Base-by-base conservation (phyloP, 805 yeast genomes). In the Candida parachauliodes region DNA sequence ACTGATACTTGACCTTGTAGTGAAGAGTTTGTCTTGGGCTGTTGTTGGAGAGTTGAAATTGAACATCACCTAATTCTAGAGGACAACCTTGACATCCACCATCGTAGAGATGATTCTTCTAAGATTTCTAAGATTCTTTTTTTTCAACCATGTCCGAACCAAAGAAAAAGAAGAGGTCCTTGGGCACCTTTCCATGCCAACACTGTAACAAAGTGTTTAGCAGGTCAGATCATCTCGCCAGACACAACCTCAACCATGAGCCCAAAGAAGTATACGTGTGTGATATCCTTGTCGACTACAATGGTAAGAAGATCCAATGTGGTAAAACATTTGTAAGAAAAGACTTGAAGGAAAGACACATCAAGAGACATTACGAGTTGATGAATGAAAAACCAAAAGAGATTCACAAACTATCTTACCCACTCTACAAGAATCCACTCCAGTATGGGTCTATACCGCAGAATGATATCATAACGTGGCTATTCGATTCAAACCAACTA, bases 231-330 rank as follows among this genome's bases (percentile, higher is more conserved):
- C 87, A 81, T 57, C 54, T 81, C 11, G 69, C 83, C 2, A 59
- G 87, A 35, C 87, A 81, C 51, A 72, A 76, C 49, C 62, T 81
- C 35, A 81, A 81, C 51, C 87, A 81, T 34, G 62, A 64, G 37
- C 74, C 74, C 3, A 68, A 62, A 32, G 73, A 72, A 37, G 76
- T 80, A 8, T 79, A 69, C 50, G 63, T 62, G 18, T 81, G 88
- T 52, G 83, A 55, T 70, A 78, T 51, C 42, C 57, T 46, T 52
- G 62, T 60, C 39, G 76, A 51, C 27, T 50, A 47, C 21, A 57
- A 53, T 14, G 70, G 70, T 3, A 43, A 39, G 19, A 65, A 65
- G 55, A 60, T 69, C 8, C 59, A 60, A 3, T 81, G 88, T 51
- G 62, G 68, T 1, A 78, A 77, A 53, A 74, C 81, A 0, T 81